These are phyloP conservation scores for Bertia moriformis DNA, from an alignment of 2,329 filamentous ascomycete species.

Conservation along the genomic window DNA sequence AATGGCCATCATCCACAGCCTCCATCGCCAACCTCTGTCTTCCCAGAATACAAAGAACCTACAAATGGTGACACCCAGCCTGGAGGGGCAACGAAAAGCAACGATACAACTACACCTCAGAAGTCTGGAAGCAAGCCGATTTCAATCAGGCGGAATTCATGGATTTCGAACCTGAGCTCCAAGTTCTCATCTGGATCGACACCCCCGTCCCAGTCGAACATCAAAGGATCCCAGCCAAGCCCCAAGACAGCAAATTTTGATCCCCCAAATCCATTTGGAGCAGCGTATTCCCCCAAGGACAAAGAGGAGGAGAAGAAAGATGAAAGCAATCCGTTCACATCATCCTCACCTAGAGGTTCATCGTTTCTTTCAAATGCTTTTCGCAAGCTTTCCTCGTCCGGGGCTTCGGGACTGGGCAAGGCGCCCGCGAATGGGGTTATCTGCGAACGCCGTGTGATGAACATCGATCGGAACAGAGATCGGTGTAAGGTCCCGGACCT, in stretches of 20 bases:
- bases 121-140: not conserved
- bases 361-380: slow-evolving; percentile 72
- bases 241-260: slow-evolving; percentile 7
- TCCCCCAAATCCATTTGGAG: not conserved
- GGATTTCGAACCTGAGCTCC: slow-evolving; percentile 85
- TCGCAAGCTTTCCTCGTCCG: slow-evolving; percentile 60
- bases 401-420: slow-evolving; percentile 31
- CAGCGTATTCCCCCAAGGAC: slow-evolving; percentile 4
- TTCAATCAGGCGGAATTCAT: slow-evolving; percentile 54
- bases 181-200: slow-evolving; percentile 61
- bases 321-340: slow-evolving; percentile 28
- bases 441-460: slow-evolving; percentile 62
- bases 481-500: slow-evolving; percentile 69
- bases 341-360: slow-evolving; percentile 34
- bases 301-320: slow-evolving; percentile 5
- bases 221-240: slow-evolving; percentile 8
- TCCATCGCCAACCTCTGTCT: too few relatives aligned
- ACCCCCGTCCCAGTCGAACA: slow-evolving; percentile 5
- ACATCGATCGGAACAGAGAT: slow-evolving; percentile 67
- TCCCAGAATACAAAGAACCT: too few relatives aligned
- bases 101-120: too few relatives aligned
- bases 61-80: too few relatives aligned
- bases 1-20: too few relatives aligned
- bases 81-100: too few relatives aligned
- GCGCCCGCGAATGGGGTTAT: slow-evolving; percentile 17